Percentiles rank a stretch among this genome's conserved stretches.
Evolutionary conservation across 208 protist species (phyloP).

Genomic region (Polymyxa betae): DNA sequence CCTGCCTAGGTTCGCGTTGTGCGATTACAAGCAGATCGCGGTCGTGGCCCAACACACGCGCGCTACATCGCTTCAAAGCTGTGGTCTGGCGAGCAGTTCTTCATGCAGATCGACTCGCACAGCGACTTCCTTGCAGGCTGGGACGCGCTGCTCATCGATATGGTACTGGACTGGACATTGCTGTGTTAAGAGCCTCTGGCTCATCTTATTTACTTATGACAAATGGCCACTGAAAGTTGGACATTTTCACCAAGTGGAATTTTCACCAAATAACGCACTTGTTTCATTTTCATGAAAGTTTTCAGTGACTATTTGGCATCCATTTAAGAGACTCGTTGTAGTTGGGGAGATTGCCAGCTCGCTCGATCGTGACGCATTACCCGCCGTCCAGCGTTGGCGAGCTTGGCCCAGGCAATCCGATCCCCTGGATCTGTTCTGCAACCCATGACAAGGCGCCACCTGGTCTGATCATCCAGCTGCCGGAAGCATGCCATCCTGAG

Average conservation of each 20-base stretch:
- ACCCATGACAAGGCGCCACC: neutral
- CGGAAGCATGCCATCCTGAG: neutral
- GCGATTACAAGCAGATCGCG: neutral
- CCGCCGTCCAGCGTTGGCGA: neutral
- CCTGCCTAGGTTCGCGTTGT: neutral
- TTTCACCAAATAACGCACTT: no score
- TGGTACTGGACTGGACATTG: neutral
- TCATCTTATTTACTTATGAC: no score
- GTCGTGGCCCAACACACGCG: neutral
- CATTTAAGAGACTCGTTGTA: no score
- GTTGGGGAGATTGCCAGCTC: no score
- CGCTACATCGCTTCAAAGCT: neutral
- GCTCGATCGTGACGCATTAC: conserved; percentile 10
- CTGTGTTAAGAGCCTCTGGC: neutral
- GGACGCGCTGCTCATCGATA: neutral
- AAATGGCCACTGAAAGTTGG: no score
- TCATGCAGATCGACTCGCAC: conserved; percentile 24
- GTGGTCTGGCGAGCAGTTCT: neutral
- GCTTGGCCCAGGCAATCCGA: neutral
- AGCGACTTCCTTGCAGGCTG: neutral
- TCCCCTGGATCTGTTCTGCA: neutral
- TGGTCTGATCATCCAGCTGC: neutral
- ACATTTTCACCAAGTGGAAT: no score
- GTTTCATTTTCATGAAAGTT: no score
- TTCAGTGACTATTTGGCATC: no score